These are phyloP conservation scores for Raddia distichophylla DNA, from an alignment of 176 grass and related monocot species.

Conservation along the genomic window DNA sequence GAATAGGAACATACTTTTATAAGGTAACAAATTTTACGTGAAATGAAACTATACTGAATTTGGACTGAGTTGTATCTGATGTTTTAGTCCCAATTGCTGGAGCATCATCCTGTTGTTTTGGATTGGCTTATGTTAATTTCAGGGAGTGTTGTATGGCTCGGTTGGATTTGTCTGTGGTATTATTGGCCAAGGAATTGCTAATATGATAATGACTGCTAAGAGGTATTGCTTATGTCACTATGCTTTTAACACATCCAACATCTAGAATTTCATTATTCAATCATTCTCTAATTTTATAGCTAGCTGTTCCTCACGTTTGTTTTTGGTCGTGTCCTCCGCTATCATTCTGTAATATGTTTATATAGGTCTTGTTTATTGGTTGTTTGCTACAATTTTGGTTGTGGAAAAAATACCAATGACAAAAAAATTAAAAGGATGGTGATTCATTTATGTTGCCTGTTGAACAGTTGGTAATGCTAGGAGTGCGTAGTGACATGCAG, in stretches of 20 bases:
- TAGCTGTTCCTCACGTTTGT: not conserved
- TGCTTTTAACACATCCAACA: not conserved
- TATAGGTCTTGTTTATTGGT: not conserved
- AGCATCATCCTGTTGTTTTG: slow-evolving; percentile 7
- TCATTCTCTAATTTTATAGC: slow-evolving; percentile 2
- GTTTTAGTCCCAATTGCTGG: slow-evolving; percentile 9
- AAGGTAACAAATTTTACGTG: slow-evolving; percentile 54
- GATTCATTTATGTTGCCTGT: no score
- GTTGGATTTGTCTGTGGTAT: slow-evolving; percentile 96
- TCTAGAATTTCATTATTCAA: slow-evolving; percentile 16
- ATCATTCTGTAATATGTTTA: not conserved
- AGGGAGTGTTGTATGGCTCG: slow-evolving; percentile 92
- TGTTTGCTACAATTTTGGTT: not conserved
- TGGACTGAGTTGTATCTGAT: not conserved
- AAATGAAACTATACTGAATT: not conserved
- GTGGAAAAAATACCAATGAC: no score
- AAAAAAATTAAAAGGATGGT: no score
- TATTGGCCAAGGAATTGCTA: slow-evolving; percentile 87
- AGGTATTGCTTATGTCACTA: slow-evolving; percentile 50
- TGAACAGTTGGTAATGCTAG: no score
- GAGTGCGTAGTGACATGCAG: no score
- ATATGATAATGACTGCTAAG: slow-evolving; percentile 93
- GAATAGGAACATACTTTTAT: slow-evolving; percentile 91
- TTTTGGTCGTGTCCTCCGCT: not conserved
- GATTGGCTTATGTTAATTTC: slow-evolving; percentile 15